Evolutionary conservation across 371 early-diverging fungal species (phyloP), one percentile per base, ranked within the genome.

Genomic region (Mucor sp.): DNA sequence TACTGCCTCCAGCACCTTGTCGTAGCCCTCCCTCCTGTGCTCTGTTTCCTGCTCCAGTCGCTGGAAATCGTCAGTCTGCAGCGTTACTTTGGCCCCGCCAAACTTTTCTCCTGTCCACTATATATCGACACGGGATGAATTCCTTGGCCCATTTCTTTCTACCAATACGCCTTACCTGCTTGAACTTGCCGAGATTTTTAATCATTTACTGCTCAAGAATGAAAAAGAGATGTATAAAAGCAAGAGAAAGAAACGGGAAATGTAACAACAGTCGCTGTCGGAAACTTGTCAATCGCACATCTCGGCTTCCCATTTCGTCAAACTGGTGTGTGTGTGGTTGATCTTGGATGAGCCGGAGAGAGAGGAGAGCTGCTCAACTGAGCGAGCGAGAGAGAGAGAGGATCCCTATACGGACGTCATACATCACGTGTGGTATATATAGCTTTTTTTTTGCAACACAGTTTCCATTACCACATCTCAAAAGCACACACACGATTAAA

Each of bases 101-200:
- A 83, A 68, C 28, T 78, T 74, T 67, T 83, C 84, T 35, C 76
- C 81, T 8, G 84, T 83, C 84, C 84, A 83, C 96, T 72, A 48
- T 12, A 48, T 12, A 30, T 23, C 23, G 14, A 50, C 8, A 50
- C 4, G 23, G 0, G n/a, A 48, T 25, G 14, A 62, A 28, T 32
- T 1, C 5, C 6, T 25, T 19, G 27, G 17, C 23, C 21, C 0
- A 50, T n/a, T 39, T 19, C 30, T 30, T 47, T 25, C 68, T 25
- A 6, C 19, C 11, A 33, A n/a, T 35, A 61, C 25, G 17, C 15
- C 8, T 59, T 76, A 86, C 89, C 86, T 90, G 91, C 65, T 86
- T 88, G 60, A 90, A 75, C 75, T 89, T 88, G 44, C 90, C 90
- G 56, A 90, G 77, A 71, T 90, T 91, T 72, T 90, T 91, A 58